Evolutionary conservation across 1,139 yeast species (phyloP).

Genomic region (Hyphopichia fennica): DNA sequence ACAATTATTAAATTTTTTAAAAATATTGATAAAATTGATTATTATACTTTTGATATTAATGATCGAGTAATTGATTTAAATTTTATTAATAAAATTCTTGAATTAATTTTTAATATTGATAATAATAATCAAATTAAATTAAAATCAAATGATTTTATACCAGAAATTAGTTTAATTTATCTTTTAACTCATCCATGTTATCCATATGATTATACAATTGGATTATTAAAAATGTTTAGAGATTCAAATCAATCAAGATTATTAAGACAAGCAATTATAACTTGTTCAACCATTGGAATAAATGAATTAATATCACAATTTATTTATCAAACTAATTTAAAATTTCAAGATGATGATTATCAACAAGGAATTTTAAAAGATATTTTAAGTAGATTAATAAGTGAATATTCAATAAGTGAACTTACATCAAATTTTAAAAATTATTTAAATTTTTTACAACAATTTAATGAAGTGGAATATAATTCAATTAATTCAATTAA

Average conservation of each 20-base stretch:
- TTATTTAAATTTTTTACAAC: conserved; percentile 15
- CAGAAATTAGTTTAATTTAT: conserved; percentile 67
- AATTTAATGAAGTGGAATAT: conserved; percentile 12
- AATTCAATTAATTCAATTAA: conserved; percentile 32
- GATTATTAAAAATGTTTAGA: conserved; percentile 51
- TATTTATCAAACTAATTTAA: conserved; percentile 8
- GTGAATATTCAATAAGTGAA: conserved; percentile 54
- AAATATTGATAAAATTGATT: conserved; percentile 13
- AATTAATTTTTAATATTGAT: conserved; percentile 36
- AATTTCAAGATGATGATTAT: conserved; percentile 38
- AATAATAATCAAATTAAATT: conserved; percentile 17
- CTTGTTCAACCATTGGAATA: conserved; percentile 70
- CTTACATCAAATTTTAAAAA: conserved; percentile 37
- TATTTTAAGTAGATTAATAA: conserved; percentile 62
- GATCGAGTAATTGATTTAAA: conserved; percentile 68
- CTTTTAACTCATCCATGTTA: conserved; percentile 84
- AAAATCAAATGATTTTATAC: conserved; percentile 31
- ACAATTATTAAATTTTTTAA: conserved; percentile 35
- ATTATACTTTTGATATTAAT: conserved; percentile 56
- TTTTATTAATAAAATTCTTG: conserved; percentile 52
- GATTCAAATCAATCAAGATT: conserved; percentile 51
- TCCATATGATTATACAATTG: conserved; percentile 59
- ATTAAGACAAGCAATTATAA: conserved; percentile 76
- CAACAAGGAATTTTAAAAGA: conserved; percentile 69
- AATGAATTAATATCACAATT: conserved; percentile 64